phyloP scores from a whole-genome alignment of 352 stramenopile genomes.

The Pythium monospermum region DNA sequence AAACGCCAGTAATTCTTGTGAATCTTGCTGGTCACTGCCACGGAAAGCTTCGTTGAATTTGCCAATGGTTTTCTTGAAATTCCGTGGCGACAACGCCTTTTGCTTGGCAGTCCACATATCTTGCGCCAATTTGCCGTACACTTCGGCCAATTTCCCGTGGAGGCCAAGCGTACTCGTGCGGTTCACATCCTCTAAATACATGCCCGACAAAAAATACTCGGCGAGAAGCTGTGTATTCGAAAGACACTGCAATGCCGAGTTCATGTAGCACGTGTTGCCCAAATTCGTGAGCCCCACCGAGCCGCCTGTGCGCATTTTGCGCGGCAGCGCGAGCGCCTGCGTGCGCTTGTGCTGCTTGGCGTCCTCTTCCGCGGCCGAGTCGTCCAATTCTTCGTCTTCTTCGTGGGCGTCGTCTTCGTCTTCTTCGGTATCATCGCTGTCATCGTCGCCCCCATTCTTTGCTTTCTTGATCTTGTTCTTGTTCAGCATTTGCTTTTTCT shows the following conservation, averaged over 20 bases:
- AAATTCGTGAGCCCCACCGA: conserved; percentile 87
- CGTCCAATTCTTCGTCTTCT: conserved; percentile 22
- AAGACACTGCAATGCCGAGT: conserved; percentile 92
- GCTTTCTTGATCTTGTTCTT: conserved; percentile 60
- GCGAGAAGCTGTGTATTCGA: conserved; percentile 94
- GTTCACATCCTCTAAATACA: conserved; percentile 94
- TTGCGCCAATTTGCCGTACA: conserved; percentile 95
- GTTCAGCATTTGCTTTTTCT: conserved; percentile 35
- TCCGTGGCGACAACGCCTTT: conserved; percentile 86
- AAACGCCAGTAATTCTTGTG: conserved; percentile 95
- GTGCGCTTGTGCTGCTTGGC: conserved; percentile 36
- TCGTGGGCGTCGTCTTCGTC: conserved; percentile 17
- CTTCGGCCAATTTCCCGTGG: conserved; percentile 91
- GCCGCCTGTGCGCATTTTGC: conserved; percentile 70
- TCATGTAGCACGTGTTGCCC: conserved; percentile 96
- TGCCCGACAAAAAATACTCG: conserved; percentile 95
- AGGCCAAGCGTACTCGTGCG: conserved; percentile 94
- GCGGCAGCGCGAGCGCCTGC: conserved; percentile 54
- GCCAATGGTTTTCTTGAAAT: conserved; percentile 94
- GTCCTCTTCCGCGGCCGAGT: conserved; percentile 49
- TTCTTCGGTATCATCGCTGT: conserved; percentile 25
- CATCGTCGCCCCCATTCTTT: conserved; percentile 28
- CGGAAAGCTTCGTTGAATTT: conserved; percentile 95
- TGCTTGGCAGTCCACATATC: conserved; percentile 95
- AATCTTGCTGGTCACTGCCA: conserved; percentile 97